Evolutionary conservation across 1,284 basidiomycete species (phyloP), one percentile per base, ranked within the genome.

Genomic region (Athelia sp.): DNA sequence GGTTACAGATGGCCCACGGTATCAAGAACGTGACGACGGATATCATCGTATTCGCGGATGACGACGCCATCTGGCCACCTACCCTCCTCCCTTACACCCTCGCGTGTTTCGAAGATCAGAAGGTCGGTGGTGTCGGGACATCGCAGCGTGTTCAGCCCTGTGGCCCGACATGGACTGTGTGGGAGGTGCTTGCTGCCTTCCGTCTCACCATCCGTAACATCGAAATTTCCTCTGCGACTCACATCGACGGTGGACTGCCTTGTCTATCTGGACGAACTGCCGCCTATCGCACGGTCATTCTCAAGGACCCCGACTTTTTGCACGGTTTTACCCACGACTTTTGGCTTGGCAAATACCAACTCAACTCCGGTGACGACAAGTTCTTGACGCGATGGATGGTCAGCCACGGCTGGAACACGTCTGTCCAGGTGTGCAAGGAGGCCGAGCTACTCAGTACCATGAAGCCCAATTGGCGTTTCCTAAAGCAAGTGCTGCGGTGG

Each of bases 311-410:
- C 17, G 89, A 92, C 53, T 95, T 95, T 66, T 66, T 95, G 29
- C 84, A 93, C 62, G 90, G 90, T 23, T 96, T 95, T 70, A 95
- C 92, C 9, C 90, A 94, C 67, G 92, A 95, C 67, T 90, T 84
- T 62, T 94, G 92, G 92, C 69, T 93, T 45, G 90, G 84, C 52
- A 93, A 92, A 69, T 95, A 94, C 68, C 90, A 93, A 66, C 81
- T 93, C 57, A 94, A 94, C 68, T 92, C 89, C 3, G 90, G 90
- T 29, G 91, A 94, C 70, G 91, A 94, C 76, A 95, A 95, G 70
- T 95, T 93, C 71, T 73, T 95, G 62, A 95, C 93, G n/a, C 75
- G 93, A 31, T 96, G 93, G 93, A 93, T 94, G 89, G 92, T 95
- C 53, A 86, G 82, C 63, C 90, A 94, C 62, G 91, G 92, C 15